Evolutionary conservation across 2,329 filamentous ascomycete genomes (phyloP), one percentile per base, ranked within the genome.

Genomic region (Monosporascus sp.): DNA sequence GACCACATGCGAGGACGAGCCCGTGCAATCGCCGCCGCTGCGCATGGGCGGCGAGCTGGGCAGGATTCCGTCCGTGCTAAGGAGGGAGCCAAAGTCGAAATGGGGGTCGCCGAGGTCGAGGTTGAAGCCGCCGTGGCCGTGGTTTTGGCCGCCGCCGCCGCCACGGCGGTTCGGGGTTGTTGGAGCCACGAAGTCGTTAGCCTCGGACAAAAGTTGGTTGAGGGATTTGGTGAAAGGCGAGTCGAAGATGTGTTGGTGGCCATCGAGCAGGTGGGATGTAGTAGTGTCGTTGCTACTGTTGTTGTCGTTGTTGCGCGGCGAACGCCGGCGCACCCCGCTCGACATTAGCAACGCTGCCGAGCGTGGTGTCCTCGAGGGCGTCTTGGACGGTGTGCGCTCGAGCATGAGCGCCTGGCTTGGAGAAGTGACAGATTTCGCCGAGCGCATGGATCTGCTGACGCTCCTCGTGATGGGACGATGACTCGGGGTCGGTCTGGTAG

Each of bases 381-480:
- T 78, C 58, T 71, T 71, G 14, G 73, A 76, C 0, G 81, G 81
- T 1, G 80, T 84, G 38, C 68, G 72, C 35, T 80, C 76, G 9
- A 75, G 58, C 35, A 62, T 60, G 14, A 76, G 62, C 2, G 68
- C 60, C 51, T 77, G 74, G 47, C 64, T 64, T 0, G 79, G 78
- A 5, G 80, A 81, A 40, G 69, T 65, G 19, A 72, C 63, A 2
- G 73, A 72, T 48, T 71, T 69, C 22, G 65, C 70, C 3, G 79
- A 78, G 47, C 78, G 76, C 53, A 82, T 73, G 37, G 81, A 82
- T 54, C 75, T 75, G 11, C 81, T 82, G 16, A 84, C 78, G 65
- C 81, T 84, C 63, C 81, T 76, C 60, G 81, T 86, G 65, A 80
- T 80, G 37, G 78, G 84, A 59, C 80, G 81, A 63, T 83, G 82